Evolutionary conservation across 305 asterid species (phyloP).

Genomic region (Stenogyne calaminthoides): DNA sequence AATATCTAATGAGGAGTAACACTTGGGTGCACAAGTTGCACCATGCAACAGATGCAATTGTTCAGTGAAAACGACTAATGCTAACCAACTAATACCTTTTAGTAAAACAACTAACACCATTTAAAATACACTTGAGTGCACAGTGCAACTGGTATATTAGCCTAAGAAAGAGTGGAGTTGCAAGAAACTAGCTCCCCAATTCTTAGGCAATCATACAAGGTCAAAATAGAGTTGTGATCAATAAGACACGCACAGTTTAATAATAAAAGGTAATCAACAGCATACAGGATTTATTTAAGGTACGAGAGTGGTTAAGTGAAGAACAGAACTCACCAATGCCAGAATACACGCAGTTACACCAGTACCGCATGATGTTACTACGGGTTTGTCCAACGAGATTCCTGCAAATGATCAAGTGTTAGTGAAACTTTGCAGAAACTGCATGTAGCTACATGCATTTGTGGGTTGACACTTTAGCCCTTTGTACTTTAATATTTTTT

Average conservation of each 20-base stretch:
- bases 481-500: background rate
- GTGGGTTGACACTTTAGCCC: background rate
- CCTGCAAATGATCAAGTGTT: slow-evolving; percentile 45
- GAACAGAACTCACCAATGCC: slow-evolving; percentile 62
- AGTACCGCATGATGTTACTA: slow-evolving; percentile 79
- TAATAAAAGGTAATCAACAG: background rate
- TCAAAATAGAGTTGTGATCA: background rate
- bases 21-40: no score
- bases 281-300: background rate
- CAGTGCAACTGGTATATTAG: no score
- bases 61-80: no score
- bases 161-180: background rate
- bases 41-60: no score
- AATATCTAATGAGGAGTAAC: background rate
- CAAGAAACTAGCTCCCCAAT: slow-evolving; percentile 1
- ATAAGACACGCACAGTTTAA: background rate
- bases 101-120: no score
- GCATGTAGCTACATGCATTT: background rate
- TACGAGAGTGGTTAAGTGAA: slow-evolving; percentile 9
- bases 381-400: slow-evolving; percentile 62
- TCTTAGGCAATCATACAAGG: slow-evolving; percentile 3
- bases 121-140: no score
- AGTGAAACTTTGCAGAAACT: background rate
- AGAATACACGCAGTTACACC: slow-evolving; percentile 97
- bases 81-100: no score